phyloP scores from a whole-genome alignment of 2,329 filamentous ascomycete genomes.

The Graphiopsis chlorocephala region DNA sequence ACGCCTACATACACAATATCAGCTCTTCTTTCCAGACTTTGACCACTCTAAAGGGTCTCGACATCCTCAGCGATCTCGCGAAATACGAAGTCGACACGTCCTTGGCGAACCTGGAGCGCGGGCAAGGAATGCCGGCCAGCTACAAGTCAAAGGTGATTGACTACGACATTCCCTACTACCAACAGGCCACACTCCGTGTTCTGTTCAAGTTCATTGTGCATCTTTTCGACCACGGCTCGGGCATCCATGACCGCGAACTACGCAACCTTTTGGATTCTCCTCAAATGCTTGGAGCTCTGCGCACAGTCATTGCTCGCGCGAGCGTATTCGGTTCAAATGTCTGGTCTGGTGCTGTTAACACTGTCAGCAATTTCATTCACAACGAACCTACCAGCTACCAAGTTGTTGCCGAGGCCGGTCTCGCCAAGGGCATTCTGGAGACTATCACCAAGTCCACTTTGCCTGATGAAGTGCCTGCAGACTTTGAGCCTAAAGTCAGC shows the following conservation, averaged over 20 bases:
- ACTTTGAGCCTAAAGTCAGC: conserved; percentile 22
- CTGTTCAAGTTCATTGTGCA: conserved; percentile 95
- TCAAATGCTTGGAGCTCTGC: conserved; percentile 73
- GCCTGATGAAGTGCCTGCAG: conserved; percentile 29
- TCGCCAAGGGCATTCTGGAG: conserved; percentile 82
- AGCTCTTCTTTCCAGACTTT: conserved; percentile 81
- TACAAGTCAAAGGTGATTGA: conserved; percentile 82
- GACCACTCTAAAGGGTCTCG: conserved; percentile 77
- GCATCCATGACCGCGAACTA: conserved; percentile 83
- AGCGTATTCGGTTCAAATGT: conserved; percentile 83
- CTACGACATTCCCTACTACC: conserved; percentile 88
- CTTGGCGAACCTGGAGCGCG: conserved; percentile 62
- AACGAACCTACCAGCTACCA: conserved; percentile 98
- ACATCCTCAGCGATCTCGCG: conserved; percentile 84
- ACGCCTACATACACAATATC: conserved; percentile 77
- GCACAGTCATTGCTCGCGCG: conserved; percentile 77
- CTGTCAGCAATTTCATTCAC: conserved; percentile 94
- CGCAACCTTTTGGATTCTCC: conserved; percentile 94
- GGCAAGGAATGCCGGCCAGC: conserved; percentile 67
- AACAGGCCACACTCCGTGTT: conserved; percentile 91
- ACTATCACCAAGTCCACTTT: conserved; percentile 58
- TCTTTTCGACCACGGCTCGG: conserved; percentile 79
- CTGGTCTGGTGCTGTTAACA: conserved; percentile 91
- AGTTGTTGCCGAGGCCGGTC: conserved; percentile 88
- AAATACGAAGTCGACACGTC: conserved; percentile 73